These are phyloP conservation scores for Torulaspora gathmanii DNA, from an alignment of 805 yeast species.

Conservation along the genomic window DNA sequence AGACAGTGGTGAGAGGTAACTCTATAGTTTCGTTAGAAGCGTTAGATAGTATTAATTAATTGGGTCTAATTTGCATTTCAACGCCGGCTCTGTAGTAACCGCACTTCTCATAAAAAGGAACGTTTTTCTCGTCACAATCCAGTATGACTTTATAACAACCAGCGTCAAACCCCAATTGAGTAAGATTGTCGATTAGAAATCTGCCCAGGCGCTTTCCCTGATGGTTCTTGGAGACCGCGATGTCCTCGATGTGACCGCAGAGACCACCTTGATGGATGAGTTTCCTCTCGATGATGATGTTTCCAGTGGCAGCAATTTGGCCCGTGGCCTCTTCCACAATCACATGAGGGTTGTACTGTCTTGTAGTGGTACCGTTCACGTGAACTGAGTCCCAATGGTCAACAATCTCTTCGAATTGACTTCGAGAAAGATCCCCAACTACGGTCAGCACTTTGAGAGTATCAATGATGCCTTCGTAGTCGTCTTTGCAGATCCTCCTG, in stretches of 20 bases:
- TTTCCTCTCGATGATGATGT: constrained; percentile 73
- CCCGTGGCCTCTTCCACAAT: constrained; percentile 47
- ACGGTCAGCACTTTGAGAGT: constrained; percentile 69
- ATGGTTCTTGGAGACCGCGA: constrained; percentile 65
- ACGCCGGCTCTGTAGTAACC: constrained; percentile 62
- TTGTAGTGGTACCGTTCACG: constrained; percentile 14
- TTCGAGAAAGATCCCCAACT: constrained; percentile 64
- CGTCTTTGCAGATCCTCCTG: constrained; percentile 52
- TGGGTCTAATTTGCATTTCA: constrained; percentile 57
- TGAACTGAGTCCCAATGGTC: constrained; percentile 51
- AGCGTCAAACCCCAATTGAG: constrained; percentile 48
- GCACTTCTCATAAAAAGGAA: constrained; percentile 84
- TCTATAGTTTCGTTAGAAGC: constrained; percentile 70
- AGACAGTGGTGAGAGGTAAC: constrained; percentile 68
- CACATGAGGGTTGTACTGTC: constrained; percentile 67
- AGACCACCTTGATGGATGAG: constrained; percentile 77
- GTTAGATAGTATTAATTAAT: constrained; percentile 25
- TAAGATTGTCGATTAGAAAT: constrained; percentile 56
- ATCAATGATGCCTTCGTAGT: constrained; percentile 56
- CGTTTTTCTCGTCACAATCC: constrained; percentile 82
- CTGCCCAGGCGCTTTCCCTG: constrained; percentile 84
- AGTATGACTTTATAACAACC: constrained; percentile 87
- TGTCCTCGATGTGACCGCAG: constrained; percentile 95
- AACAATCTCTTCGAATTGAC: constrained; percentile 48
- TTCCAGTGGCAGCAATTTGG: constrained; percentile 76